Percentiles rank a stretch among this genome's conserved stretches.
These are phyloP conservation scores for Trichosporon coremiiforme DNA, from an alignment of 1,284 basidiomycete species.

Conservation along the genomic window DNA sequence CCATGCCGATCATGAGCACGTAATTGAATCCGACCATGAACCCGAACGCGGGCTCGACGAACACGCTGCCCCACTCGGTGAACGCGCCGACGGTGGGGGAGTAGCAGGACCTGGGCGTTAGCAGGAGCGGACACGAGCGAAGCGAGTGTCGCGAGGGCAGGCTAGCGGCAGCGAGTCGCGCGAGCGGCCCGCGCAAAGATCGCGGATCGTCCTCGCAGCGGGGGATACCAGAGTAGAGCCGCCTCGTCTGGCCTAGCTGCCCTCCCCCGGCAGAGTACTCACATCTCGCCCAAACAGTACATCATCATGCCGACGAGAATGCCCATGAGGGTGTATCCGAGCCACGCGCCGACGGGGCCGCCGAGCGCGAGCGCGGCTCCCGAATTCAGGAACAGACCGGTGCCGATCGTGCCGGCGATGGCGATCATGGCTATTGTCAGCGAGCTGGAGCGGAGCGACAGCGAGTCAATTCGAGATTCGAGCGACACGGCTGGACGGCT, in stretches of 20 bases:
- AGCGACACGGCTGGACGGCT: no score
- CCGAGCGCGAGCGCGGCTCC: constrained; percentile 33
- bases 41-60: constrained; percentile 30
- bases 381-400: constrained; percentile 23
- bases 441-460: not conserved
- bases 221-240: no score
- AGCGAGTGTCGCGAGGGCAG: no score
- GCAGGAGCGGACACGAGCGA: not conserved
- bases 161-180: no score
- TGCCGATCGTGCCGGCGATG: constrained; percentile 57
- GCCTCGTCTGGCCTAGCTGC: no score
- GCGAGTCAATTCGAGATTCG: no score
- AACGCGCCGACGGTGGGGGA: constrained; percentile 34
- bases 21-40: constrained; percentile 24
- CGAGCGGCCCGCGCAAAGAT: no score
- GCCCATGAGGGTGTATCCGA: constrained; percentile 33
- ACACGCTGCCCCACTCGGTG: constrained; percentile 30
- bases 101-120: constrained; percentile 25
- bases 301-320: constrained; percentile 23
- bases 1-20: constrained; percentile 49
- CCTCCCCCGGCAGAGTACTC: no score
- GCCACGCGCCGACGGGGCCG: constrained; percentile 56
- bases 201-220: no score
- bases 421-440: constrained; percentile 46
- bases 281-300: constrained; percentile 33